Percentiles rank a stretch among this genome's conserved stretches.
These are phyloP conservation scores for Hibiscus mutabilis DNA, from an alignment of 345 rosid species.

Conservation along the genomic window DNA sequence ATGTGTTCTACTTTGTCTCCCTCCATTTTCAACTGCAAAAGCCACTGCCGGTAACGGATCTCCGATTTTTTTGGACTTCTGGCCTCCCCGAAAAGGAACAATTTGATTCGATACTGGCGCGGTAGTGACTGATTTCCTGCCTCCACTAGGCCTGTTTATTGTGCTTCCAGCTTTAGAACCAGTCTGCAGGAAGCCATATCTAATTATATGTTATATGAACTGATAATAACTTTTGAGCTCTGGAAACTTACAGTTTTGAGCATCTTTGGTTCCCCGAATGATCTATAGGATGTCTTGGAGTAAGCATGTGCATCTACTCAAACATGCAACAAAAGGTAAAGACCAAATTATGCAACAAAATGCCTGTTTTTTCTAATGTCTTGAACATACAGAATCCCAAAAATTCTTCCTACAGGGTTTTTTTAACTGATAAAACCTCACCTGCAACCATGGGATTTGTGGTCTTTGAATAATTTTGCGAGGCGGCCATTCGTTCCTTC, in stretches of 20 bases:
- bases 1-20: conserved; percentile 37
- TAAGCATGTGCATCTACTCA: conserved; percentile 47
- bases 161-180: conserved; percentile 28
- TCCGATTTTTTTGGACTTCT: conserved; percentile 34
- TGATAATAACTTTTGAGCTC: conserved; percentile 34
- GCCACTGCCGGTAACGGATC: conserved; percentile 63
- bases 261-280: conserved; percentile 37
- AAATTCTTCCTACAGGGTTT: too few relatives aligned
- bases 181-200: conserved; percentile 29
- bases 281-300: conserved; percentile 38
- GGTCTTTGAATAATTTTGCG: conserved; percentile 20
- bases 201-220: not conserved
- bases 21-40: conserved; percentile 74
- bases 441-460: conserved; percentile 31
- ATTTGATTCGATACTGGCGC: conserved; percentile 42
- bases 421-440: conserved; percentile 15
- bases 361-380: too few relatives aligned
- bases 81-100: conserved; percentile 44
- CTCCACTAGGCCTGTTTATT: conserved; percentile 19
- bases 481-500: conserved; percentile 56
- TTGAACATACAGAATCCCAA: too few relatives aligned
- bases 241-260: conserved; percentile 43
- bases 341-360: not conserved
- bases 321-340: conserved; percentile 11
- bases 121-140: conserved; percentile 24